A percentile compares a stretch with the other conserved stretches of the same genome.
These are phyloP conservation scores for Sphaerosporella brunnea DNA, from an alignment of 495 filamentous ascomycete genomes.

Conservation along the genomic window DNA sequence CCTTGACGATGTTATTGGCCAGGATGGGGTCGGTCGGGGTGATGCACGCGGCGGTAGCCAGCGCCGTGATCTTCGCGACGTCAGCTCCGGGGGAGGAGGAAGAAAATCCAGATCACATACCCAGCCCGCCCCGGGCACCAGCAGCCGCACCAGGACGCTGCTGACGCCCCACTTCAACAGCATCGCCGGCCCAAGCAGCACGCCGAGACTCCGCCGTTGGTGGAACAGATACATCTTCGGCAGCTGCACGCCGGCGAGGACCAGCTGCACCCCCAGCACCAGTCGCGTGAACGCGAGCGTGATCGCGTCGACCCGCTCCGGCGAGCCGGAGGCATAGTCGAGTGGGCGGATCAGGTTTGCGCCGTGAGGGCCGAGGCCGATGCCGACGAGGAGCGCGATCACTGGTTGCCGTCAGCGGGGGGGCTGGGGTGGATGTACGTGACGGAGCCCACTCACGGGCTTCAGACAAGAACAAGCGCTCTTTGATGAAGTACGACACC, in stretches of 20 bases:
- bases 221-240: slow-evolving; percentile 64
- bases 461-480: slow-evolving; percentile 82
- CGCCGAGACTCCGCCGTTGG: slow-evolving; percentile 61
- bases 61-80: too few relatives aligned
- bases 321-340: slow-evolving; percentile 51
- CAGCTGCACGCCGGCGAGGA: slow-evolving; percentile 79
- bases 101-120: slow-evolving; percentile 34
- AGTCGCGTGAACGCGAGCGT: slow-evolving; percentile 75
- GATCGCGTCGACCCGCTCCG: slow-evolving; percentile 38
- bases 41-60: slow-evolving; percentile 62
- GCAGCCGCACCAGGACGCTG: slow-evolving; percentile 50
- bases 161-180: slow-evolving; percentile 74
- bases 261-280: slow-evolving; percentile 78
- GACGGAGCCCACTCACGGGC: slow-evolving; percentile 45
- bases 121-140: slow-evolving; percentile 6
- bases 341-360: slow-evolving; percentile 59
- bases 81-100: too few relatives aligned
- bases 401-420: neutral
- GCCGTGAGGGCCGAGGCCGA: slow-evolving; percentile 60
- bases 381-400: slow-evolving; percentile 29
- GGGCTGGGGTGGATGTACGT: neutral
- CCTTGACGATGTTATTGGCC: slow-evolving; percentile 81
- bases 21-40: slow-evolving; percentile 85
- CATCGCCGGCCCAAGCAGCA: slow-evolving; percentile 78
- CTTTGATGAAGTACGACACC: slow-evolving; percentile 76